phyloP scores from a whole-genome alignment of 768 basidiomycete species.

The Mycena kentingensis region DNA sequence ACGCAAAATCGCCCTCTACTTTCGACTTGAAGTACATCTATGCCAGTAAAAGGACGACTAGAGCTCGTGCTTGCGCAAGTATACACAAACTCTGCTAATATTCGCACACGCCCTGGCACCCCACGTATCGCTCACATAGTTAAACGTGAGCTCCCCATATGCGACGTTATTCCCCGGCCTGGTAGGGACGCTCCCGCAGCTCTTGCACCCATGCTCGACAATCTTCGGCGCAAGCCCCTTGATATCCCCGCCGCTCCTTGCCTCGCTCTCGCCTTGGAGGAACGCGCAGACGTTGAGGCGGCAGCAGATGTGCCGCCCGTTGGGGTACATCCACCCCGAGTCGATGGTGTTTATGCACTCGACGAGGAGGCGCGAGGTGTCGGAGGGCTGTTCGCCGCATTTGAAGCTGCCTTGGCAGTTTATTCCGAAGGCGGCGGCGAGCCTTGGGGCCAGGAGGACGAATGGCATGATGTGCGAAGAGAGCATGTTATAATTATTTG shows the following conservation, averaged over 20 bases:
- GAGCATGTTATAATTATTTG: not conserved
- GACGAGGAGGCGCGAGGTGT: slow-evolving; percentile 4
- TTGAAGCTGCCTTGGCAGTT: slow-evolving; percentile 14
- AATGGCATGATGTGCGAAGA: not conserved
- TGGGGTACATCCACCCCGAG: not conserved
- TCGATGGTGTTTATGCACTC: slow-evolving; percentile 3
- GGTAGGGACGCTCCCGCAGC: slow-evolving; percentile 13
- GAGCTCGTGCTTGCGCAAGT: too few relatives aligned
- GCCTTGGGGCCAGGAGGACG: not conserved
- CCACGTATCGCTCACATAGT: slow-evolving; percentile 4
- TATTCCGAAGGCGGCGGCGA: slow-evolving; percentile 6
- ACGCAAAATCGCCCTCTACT: too few relatives aligned
- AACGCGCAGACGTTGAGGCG: slow-evolving; percentile 9
- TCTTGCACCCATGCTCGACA: slow-evolving; percentile 4
- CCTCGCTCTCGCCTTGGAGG: not conserved
- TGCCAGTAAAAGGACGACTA: too few relatives aligned
- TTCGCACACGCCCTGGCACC: too few relatives aligned
- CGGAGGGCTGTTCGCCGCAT: slow-evolving; percentile 5
- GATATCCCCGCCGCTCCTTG: not conserved
- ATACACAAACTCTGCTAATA: too few relatives aligned
- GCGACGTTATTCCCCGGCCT: slow-evolving; percentile 7
- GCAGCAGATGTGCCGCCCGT: slow-evolving; percentile 12
- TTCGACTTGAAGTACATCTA: too few relatives aligned
- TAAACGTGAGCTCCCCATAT: slow-evolving; percentile 11
- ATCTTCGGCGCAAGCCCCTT: not conserved